phyloP scores from a whole-genome alignment of 352 stramenopile genomes.

The Globisporangium mamillatum region DNA sequence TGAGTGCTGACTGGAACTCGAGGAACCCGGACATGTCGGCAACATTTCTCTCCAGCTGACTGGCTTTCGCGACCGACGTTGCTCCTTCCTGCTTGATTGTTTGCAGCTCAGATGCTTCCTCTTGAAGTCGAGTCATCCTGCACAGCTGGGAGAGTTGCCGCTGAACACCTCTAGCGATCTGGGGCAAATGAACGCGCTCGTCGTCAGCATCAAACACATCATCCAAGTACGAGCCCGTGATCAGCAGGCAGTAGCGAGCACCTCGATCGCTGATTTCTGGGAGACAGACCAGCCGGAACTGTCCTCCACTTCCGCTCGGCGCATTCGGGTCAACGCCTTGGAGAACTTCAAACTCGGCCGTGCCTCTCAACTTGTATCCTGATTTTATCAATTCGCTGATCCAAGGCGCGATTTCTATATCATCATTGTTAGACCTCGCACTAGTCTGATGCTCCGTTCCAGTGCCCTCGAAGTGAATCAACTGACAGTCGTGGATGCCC shows the following conservation, averaged over 20 bases:
- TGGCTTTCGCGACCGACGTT: neutral
- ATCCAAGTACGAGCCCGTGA: conserved; percentile 5
- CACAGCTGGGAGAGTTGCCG: conserved; percentile 10
- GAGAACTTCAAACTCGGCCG: neutral
- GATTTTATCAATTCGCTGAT: neutral
- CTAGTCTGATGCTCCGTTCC: neutral
- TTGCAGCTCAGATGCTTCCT: neutral
- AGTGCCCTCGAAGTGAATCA: neutral
- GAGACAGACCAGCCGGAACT: conserved; percentile 4
- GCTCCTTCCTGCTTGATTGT: neutral
- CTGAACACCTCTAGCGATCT: conserved; percentile 3
- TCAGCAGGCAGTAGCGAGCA: conserved; percentile 2
- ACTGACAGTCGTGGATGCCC: conserved; percentile 4
- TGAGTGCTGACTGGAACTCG: conserved; percentile 4
- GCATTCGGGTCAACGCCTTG: neutral
- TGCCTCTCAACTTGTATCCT: neutral
- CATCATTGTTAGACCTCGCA: neutral
- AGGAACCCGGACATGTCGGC: neutral
- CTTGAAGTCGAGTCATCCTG: neutral
- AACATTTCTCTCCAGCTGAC: neutral
- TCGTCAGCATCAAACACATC: conserved; percentile 13
- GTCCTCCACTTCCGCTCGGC: neutral
- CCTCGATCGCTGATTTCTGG: neutral
- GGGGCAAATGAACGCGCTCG: conserved; percentile 11
- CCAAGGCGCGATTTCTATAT: conserved; percentile 4